Conservation (phyloP, 495 filamentous ascomycete genomes). For the Elaphomyces granulatus region DNA sequence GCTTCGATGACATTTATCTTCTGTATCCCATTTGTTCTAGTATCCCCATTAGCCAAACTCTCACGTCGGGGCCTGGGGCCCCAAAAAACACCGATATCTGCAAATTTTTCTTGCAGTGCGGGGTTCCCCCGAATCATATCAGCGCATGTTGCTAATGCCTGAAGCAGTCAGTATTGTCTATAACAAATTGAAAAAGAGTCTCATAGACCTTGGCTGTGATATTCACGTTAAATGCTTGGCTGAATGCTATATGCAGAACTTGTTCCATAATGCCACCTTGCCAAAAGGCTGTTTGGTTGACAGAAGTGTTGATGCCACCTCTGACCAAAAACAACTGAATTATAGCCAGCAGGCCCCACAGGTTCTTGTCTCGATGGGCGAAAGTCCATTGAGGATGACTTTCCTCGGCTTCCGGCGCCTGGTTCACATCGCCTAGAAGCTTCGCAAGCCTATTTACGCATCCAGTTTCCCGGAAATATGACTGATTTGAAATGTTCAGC, state of each 20-base stretch:
- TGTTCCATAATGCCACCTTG: slow-evolving; percentile 68
- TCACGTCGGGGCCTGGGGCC: slow-evolving; percentile 12
- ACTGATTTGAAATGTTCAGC: slow-evolving; percentile 83
- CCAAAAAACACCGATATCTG: slow-evolving; percentile 48
- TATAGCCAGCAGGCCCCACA: slow-evolving; percentile 78
- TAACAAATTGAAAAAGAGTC: slow-evolving; percentile 12
- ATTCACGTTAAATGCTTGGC: slow-evolving; percentile 51
- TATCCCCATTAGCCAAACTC: slow-evolving; percentile 28
- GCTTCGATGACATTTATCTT: slow-evolving; percentile 85
- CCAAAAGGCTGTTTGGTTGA: slow-evolving; percentile 79
- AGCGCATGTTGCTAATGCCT: slow-evolving; percentile 73
- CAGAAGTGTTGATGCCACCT: slow-evolving; percentile 62
- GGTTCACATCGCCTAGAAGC: slow-evolving; percentile 50
- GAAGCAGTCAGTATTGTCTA: slow-evolving; percentile 9
- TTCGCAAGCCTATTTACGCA: slow-evolving; percentile 60
- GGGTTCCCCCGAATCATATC: slow-evolving; percentile 78
- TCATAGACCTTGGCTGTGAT: slow-evolving; percentile 79
- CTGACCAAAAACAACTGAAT: slow-evolving; percentile 70
- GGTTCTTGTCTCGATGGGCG: slow-evolving; percentile 72
- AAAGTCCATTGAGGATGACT: slow-evolving; percentile 57
- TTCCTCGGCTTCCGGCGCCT: slow-evolving; percentile 40
- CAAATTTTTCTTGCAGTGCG: slow-evolving; percentile 69
- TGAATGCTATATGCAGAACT: slow-evolving; percentile 72
- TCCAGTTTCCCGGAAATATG: slow-evolving; percentile 82
- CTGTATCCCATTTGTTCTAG: slow-evolving; percentile 30